Base-by-base conservation (phyloP, 805 yeast genomes). In the Wickerhamiella galacta region DNA sequence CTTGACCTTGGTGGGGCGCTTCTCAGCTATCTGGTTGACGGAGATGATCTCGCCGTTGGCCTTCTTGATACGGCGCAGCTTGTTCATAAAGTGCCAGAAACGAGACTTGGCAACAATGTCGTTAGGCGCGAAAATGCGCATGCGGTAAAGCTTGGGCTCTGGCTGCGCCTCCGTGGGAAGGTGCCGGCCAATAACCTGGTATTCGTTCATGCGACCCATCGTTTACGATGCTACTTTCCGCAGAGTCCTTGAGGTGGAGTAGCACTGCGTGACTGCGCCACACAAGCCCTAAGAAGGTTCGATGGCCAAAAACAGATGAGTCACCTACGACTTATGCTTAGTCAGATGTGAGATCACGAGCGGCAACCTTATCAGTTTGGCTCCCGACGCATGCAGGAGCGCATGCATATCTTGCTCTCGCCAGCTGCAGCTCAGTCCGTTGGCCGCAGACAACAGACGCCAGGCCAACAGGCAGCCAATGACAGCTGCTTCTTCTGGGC, bases 151-250 rank as follows among this genome's bases (percentile, higher is more conserved):
- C 77, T 87, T 90, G 68, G 98, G 99, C 72, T 85, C 95, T 60
- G 96, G 95, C 61, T 80, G 94, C 58, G 85, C 70, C 69, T 83
- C 96, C 60, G 95, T 83, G 56, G 99, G 98, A 67, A 90, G 81
- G 72, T 90, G 93, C 71, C 99, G 95, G 70, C 99, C 99, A 68
- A 90, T 90, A 65, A 90, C 95, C 76, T 90, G 95, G 74, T 85
- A 87, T 77, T 87, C 96, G 75, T 76, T 79, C 67, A 85, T 78
- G 75, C 90, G 83, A 70, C 94, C 79, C 95, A 83, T 46, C 37
- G 32, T 37, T 49, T 39, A 15, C 32, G 32, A 30, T 17, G 21
- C 28, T n/a, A n/a, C 14, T 23, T 23, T 23, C 14, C 14, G 11
- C 26, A 23, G 14, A 15, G 26, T 23, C 15, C 14, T 26, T 26